Evolutionary conservation across 2,329 filamentous ascomycete species (phyloP), one percentile per base, ranked within the genome.

Genomic region (Colletotrichum melonis): DNA sequence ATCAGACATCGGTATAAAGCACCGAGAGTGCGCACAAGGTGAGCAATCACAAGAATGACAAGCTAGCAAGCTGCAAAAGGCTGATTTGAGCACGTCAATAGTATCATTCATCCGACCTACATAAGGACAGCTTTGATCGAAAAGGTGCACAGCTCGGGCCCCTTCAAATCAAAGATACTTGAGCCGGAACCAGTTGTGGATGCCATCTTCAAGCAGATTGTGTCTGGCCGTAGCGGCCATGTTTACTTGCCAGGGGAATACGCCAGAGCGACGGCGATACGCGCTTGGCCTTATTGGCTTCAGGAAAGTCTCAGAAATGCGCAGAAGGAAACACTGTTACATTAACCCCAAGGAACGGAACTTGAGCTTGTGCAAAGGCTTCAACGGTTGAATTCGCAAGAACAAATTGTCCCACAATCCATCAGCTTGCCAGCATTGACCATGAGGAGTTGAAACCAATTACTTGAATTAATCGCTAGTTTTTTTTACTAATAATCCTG

Each of bases 21-120:
- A 12, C 79, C 79, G 1, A 82, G 79, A 38, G 82, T 85, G 60
- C 79, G 82, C 35, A 84, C 82, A 3, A 84, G 71, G 71, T 59
- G 22, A 46, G 57, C 22, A 8, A 16, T 14, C n/a, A 4, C 16
- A 22, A 4, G 11, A 60, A 28, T 11, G 16, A n/a, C 19, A 28
- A 42, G 35, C 9, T 5, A 19, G 24, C 11, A 19, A 2, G 24
- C 24, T 35, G n/a, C 3, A 11, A 14, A 38, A 26, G 3, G 5
- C 46, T 64, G 6, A 55, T n/a, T 7, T 19, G 19, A n/a, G 8
- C 4, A n/a, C 5, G 24, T 24, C 3, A 8, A 42, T 5, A 72
- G 69, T 14, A 63, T 72, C 14, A 24, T 69, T 5, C 66, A 69
- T 35, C 69, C 66, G 28, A 55, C 65, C 3, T 64, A 72, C 19